Conservation (phyloP, 805 yeast species). For the Candida arabinofermentans region DNA sequence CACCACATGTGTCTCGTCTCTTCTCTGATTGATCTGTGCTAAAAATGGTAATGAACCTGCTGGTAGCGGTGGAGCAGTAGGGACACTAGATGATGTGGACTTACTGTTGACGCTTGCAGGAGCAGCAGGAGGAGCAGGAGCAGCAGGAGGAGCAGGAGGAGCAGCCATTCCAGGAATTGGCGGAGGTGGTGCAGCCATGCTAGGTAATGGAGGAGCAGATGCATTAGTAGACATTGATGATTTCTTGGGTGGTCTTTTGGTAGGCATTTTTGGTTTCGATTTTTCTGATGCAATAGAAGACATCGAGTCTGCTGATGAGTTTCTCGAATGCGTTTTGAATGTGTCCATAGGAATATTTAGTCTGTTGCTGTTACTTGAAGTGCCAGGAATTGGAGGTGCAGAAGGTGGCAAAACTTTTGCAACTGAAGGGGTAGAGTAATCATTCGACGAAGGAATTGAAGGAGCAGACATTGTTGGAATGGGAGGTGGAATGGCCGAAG, state of each 20-base stretch:
- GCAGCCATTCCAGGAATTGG: constrained; percentile 19
- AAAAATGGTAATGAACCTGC: constrained; percentile 52
- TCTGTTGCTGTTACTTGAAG: constrained; percentile 2
- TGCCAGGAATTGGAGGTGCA: constrained; percentile 3
- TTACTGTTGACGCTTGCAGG: constrained; percentile 18
- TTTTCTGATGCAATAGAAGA: constrained; percentile 11
- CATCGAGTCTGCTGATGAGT: constrained; percentile 10
- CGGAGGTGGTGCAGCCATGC: constrained; percentile 8
- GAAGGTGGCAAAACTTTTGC: constrained; percentile 7
- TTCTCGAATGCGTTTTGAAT: constrained; percentile 7
- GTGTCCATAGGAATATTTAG: constrained; percentile 3
- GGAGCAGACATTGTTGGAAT: constrained; percentile 24
- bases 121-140: constrained; percentile 9
- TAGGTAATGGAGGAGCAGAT: constrained; percentile 7
- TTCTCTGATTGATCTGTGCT: constrained; percentile 54
- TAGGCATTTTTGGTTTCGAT: constrained; percentile 17
- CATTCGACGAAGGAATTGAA: constrained; percentile 17
- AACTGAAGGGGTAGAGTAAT: constrained; percentile 4
- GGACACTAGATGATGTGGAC: constrained; percentile 21
- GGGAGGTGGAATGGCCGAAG: constrained; percentile 17
- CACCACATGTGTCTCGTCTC: too few species aligned
- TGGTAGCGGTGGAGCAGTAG: constrained; percentile 9
- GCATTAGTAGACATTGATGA: background rate
- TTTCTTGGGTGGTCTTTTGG: constrained; percentile 15
- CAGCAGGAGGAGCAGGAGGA: constrained; percentile 15